Base-by-base conservation (phyloP, 306 rosid species). In the Casuarina cunninghamiana region DNA sequence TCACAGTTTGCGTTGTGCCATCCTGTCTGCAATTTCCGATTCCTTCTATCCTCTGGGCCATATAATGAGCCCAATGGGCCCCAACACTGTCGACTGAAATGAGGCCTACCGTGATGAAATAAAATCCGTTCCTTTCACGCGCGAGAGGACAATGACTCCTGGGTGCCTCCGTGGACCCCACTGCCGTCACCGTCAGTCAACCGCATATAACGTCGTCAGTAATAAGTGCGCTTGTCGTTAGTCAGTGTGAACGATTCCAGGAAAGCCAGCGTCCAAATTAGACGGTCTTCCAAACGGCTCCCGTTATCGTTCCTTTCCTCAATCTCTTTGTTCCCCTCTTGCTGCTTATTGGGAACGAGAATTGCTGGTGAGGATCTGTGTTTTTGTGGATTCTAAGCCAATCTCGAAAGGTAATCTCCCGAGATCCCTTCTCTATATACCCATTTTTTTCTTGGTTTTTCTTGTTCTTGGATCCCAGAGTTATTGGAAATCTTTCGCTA, bases 341-440 rank as follows among this genome's bases (percentile, higher is more conserved):
- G 19, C 50, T n/a, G 26, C 13, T 53, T 38, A 17, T 76, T 76
- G 73, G 32, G 39, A 13, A 62, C 11, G 62, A 38, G 79, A 35
- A 60, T 75, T 58, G 19, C 35, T 48, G 53, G 46, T 54, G 44
- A 75, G 32, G 70, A 37, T 75, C 71, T 75, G 42, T 57, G 44
- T 75, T 45, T 46, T 26, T 60, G 71, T 75, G 71, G 71, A 61
- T 75, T 75, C 71, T 43, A 75, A 61, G 46, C 71, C 71, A 44
- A 44, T 75, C 78, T 58, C 13, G 5, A 46, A 44, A 75, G 78
- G 78, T 75, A 45, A 75, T 75, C 60, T 71, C 12, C 78, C 19
- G 21, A 58, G 41, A 75, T 60, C 78, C 78, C 38, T 26, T 15
- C 17, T 32, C 61, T 60, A 21, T 46, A 11, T 60, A 61, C 51